Base-by-base conservation (phyloP, 164 flowering plant genomes). In the Liriodendron chinense region DNA sequence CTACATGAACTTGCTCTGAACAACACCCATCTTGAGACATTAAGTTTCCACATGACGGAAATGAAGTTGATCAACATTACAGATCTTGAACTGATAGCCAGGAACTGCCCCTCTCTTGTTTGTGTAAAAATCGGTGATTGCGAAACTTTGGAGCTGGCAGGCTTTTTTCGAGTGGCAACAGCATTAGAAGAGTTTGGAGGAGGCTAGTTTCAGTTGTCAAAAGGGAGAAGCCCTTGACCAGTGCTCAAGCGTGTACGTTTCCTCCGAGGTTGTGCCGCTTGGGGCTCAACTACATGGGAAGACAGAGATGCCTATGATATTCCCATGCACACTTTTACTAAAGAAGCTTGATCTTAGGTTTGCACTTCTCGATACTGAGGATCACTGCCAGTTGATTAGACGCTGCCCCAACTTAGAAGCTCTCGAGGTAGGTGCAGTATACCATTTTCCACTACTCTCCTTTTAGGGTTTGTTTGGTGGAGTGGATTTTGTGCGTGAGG, bases 341-440 rank as follows among this genome's bases (percentile, higher is more conserved):
- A 90, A 78, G 80, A 92, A 88, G 81, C 79, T 96, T 87, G 99
- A 96, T 86, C 97, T 96, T 24, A 84, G 88, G n/a, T 96, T 88
- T 84, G 85, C 94, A 7, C 20, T 90, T 79, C 97, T 96, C 22
- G 85, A 86, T 78, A 86, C 94, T 0, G 99, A 89, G 70, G 96
- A 87, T 66, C 97, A 90, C 77, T 96, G 96, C 77, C 73, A 73
- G 47, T 75, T 96, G 62, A 87, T 96, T 63, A 90, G 87, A 70
- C 87, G 78, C 72, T 96, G 98, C 84, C 95, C 93, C 65, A 92
- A 91, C 85, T 82, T 96, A 73, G 99, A 96, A 87, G 81, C 91
- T 76, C 94, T 96, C 24, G 97, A 89, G 97, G 80, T 89, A 22
- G 86, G 91, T 53, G 12, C 1, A 53, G 34, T 28, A 28, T 28